Evolutionary conservation across 257 asterid species (phyloP).

Genomic region (Solanum acaule): DNA sequence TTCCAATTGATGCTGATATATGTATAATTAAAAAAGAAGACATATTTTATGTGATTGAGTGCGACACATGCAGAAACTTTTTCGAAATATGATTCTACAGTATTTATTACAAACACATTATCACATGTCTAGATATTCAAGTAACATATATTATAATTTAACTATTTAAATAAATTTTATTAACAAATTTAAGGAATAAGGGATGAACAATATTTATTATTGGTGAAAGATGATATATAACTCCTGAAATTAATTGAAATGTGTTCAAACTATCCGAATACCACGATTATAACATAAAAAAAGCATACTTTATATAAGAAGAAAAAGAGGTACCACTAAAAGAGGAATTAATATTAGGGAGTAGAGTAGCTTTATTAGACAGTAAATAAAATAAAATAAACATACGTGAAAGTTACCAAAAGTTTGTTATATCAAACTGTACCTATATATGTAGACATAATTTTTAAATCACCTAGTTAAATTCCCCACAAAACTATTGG

Average conservation of each 20-base stretch:
- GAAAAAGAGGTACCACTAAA: neutral
- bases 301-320: neutral
- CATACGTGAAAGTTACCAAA: neutral
- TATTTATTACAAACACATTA: too few relatives aligned
- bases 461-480: neutral
- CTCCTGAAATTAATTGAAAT: neutral
- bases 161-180: too few relatives aligned
- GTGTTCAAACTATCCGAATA: neutral
- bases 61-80: too few relatives aligned
- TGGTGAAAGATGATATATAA: neutral
- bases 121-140: too few relatives aligned
- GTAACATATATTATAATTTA: too few relatives aligned
- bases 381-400: neutral
- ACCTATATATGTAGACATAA: neutral
- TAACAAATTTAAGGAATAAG: too few relatives aligned
- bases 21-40: too few relatives aligned
- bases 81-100: too few relatives aligned
- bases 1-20: too few relatives aligned
- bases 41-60: neutral
- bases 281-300: fast-evolving
- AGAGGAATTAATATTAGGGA: neutral
- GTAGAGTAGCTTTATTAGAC: neutral
- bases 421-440: neutral
- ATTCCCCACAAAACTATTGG: neutral
- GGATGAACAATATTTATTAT: too few relatives aligned